Base-by-base conservation (phyloP, 768 basidiomycete genomes). In the Butyriboletus loyo region DNA sequence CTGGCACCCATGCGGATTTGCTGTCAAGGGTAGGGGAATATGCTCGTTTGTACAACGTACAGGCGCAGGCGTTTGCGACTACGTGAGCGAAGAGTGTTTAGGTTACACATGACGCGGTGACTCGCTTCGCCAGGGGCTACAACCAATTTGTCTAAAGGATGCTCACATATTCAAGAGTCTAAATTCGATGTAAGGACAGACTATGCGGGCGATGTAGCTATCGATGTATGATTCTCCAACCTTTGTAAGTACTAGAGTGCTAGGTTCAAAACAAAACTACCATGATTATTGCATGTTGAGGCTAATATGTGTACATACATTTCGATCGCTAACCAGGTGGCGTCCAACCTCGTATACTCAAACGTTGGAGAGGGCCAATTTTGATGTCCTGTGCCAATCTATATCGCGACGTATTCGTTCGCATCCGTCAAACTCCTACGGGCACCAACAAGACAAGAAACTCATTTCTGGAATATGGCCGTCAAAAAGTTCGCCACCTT, bases 1-100 rank as follows among this genome's bases (percentile, higher is more conserved):
- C 44, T 7, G 72, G 72, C 3, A 70, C 64, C n/a, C 73, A 74
- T 44, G 49, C 31, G 7, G 66, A 71, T 32, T 43, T 74, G 14
- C 22, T 73, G 31, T 53, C 50, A 4, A 58, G 19, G 28, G 60
- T 39, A 35, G 73, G 72, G 2, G 72, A 72, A 44, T 73, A 74
- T 49, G 58, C 63, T 27, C 60, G 54, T 14, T 50, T 73, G 47
- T 72, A 72, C 36, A 70, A 67, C 21, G 50, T 71, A 7, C 70
- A 69, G 40, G 68, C 69, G 2, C 58, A 64, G 52, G 69, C 68
- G 17, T 71, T 71, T 49, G 41, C 55, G 4, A 44, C 53, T 4
- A 27, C 38, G 13, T 51, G 31, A 50, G 10, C n/a, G 10, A 25
- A 9, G 40, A 25, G 5, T 27, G 40, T 10, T 7, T 17, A 5